Evolutionary conservation across 495 filamentous ascomycete species (phyloP).

Genomic region (Achaetomiella virescens): DNA sequence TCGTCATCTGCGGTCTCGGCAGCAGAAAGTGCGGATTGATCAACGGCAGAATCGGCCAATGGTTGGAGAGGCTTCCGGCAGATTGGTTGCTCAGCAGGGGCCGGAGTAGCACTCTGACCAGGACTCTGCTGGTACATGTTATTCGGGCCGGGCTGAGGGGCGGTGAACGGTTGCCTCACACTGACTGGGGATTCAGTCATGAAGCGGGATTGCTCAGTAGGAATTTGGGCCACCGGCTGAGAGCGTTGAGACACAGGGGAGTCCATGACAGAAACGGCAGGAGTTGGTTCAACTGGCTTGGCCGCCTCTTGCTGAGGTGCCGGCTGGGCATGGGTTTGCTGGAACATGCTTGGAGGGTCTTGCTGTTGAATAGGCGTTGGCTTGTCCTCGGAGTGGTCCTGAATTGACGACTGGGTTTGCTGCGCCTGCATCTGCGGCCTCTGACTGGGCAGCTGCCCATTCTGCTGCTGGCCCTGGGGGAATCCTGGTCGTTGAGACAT

Average conservation of each 20-base stretch:
- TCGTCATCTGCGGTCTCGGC: background rate
- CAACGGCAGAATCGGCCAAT: background rate
- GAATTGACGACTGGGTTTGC: slow-evolving; percentile 11
- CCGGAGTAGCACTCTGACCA: background rate
- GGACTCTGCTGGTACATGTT: background rate
- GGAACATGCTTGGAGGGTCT: background rate
- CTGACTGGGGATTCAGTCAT: slow-evolving; percentile 20
- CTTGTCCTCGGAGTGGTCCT: slow-evolving; percentile 6
- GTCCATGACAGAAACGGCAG: slow-evolving; percentile 12
- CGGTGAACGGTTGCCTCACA: slow-evolving; percentile 14
- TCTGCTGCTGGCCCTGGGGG: slow-evolving; percentile 2
- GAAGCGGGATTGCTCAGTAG: slow-evolving; percentile 15
- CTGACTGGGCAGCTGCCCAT: slow-evolving; percentile 3
- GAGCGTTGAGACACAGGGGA: slow-evolving; percentile 23
- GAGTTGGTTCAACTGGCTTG: slow-evolving; percentile 5
- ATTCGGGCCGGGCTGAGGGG: slow-evolving; percentile 5
- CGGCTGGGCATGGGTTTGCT: slow-evolving; percentile 7
- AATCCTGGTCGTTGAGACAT: background rate
- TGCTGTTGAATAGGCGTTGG: slow-evolving; percentile 6
- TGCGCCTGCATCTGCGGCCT: slow-evolving; percentile 4
- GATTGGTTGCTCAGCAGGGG: slow-evolving; percentile 6
- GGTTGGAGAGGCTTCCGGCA: slow-evolving; percentile 10
- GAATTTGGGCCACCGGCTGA: slow-evolving; percentile 15
- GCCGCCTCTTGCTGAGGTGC: slow-evolving; percentile 11
- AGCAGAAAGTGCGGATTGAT: background rate